Conservation (phyloP, 2,329 filamentous ascomycete species). For the Ophiobolus disseminans region DNA sequence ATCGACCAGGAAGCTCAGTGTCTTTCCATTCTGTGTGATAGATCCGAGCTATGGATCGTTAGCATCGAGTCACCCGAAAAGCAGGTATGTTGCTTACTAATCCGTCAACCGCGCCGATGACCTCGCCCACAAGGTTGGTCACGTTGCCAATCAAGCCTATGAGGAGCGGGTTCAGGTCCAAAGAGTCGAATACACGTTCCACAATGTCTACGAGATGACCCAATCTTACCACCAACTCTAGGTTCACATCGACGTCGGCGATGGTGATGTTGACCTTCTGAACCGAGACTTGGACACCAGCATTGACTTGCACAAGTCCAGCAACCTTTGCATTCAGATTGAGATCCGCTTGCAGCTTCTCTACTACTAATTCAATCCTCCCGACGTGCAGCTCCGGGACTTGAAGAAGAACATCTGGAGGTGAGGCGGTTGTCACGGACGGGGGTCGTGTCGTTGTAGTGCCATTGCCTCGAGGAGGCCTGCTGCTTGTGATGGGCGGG, state of each 20-base stretch:
- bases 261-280: constrained; percentile 68
- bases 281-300: constrained; percentile 56
- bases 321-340: constrained; percentile 68
- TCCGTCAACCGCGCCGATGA: constrained; percentile 65
- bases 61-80: not conserved
- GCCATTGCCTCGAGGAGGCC: constrained; percentile 25
- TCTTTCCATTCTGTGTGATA: constrained; percentile 63
- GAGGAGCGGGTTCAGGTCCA: constrained; percentile 68
- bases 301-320: constrained; percentile 61
- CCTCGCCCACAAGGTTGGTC: constrained; percentile 59
- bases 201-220: constrained; percentile 68
- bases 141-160: constrained; percentile 64
- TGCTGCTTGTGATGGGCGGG: constrained; percentile 38
- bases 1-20: constrained; percentile 64
- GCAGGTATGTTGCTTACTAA: constrained; percentile 39
- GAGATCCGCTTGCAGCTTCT: constrained; percentile 65
- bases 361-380: constrained; percentile 66
- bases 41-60: constrained; percentile 54
- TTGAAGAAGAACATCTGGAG: constrained; percentile 65
- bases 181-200: constrained; percentile 64
- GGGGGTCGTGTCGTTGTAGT: constrained; percentile 27
- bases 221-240: constrained; percentile 66
- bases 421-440: constrained; percentile 35
- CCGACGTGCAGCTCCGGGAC: constrained; percentile 66
- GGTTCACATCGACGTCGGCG: constrained; percentile 64